Percentiles rank a stretch among this genome's conserved stretches.
Evolutionary conservation across 164 flowering plant species (phyloP).

Genomic region (Hamamelis virginiana): DNA sequence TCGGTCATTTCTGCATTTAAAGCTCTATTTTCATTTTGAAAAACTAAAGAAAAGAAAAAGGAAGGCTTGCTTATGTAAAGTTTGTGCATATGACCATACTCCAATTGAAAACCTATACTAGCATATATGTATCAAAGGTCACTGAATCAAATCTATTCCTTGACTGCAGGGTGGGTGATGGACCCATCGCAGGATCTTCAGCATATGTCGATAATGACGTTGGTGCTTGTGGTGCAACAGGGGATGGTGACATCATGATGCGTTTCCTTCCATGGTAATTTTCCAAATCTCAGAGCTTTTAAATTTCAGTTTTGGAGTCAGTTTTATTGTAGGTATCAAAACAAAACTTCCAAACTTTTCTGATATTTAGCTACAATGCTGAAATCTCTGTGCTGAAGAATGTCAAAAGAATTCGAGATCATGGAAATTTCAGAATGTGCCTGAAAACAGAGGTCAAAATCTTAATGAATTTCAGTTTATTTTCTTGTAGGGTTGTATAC

Average conservation of each 20-base stretch:
- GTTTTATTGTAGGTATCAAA: no score
- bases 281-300: background rate
- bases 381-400: no score
- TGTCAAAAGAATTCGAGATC: no score
- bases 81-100: background rate
- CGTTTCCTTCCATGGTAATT: conserved; percentile 95
- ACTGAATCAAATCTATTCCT: background rate
- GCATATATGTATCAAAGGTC: background rate
- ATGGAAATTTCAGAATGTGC: no score
- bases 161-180: conserved; percentile 87
- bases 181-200: conserved; percentile 93
- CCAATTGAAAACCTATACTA: background rate
- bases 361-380: no score
- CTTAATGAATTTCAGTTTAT: no score
- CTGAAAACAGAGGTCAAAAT: no score
- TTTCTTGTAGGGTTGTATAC: no score
- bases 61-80: background rate
- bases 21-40: background rate
- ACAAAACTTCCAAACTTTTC: background rate
- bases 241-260: conserved; percentile 99
- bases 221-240: conserved; percentile 98
- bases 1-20: no score
- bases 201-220: conserved; percentile 92
- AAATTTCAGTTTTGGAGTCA: background rate
- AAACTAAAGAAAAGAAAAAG: background rate